Conservation (phyloP, 495 filamentous ascomycete species). For the Neurospora tetrasperma region DNA sequence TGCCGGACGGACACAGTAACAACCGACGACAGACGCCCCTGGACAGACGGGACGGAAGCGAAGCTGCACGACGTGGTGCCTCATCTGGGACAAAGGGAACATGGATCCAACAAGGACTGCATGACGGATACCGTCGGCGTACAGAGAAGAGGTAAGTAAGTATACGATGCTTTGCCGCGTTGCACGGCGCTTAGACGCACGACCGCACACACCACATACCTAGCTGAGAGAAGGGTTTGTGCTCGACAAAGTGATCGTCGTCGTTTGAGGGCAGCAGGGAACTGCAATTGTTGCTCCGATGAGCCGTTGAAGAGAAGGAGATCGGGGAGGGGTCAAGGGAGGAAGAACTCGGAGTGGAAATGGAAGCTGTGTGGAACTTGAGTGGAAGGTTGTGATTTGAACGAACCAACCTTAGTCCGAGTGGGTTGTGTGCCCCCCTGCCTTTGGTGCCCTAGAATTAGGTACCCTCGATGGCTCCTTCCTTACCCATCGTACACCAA, state of each 20-base stretch:
- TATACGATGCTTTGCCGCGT: neutral
- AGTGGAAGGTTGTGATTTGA: neutral
- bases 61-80: conserved; percentile 21
- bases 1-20: neutral
- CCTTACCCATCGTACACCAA: neutral
- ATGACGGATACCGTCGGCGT: neutral
- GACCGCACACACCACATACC: neutral
- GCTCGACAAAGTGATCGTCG: neutral
- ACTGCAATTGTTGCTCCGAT: neutral
- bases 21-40: neutral
- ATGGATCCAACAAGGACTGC: conserved; percentile 5
- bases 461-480: neutral
- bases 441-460: neutral
- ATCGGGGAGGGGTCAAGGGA: neutral
- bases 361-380: neutral
- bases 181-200: neutral
- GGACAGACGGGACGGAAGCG: conserved; percentile 12
- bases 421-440: neutral
- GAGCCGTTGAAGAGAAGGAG: neutral
- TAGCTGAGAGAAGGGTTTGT: neutral
- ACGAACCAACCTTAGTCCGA: neutral
- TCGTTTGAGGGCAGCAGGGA: neutral
- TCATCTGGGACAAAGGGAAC: conserved; percentile 24
- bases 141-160: neutral
- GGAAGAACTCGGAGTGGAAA: neutral